Evolutionary conservation across 179 eudicot species (phyloP).

Genomic region (Silene vulgaris): DNA sequence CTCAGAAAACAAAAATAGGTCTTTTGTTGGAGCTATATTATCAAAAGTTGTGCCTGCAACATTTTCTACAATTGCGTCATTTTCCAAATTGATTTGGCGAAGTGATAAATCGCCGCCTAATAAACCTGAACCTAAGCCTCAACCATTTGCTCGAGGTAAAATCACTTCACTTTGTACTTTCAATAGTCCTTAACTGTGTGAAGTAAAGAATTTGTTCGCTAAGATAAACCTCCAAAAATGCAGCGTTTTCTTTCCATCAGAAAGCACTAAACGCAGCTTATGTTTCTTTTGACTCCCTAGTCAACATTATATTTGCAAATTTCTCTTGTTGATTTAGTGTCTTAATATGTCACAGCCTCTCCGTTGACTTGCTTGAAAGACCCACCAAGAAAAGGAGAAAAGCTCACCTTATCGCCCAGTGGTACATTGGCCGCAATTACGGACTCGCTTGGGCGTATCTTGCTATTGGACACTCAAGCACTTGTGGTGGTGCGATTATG

Average conservation of each 20-base stretch:
- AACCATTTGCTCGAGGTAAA: constrained; percentile 82
- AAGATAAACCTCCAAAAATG: background rate
- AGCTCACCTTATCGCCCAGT: constrained; percentile 89
- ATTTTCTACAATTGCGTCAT: constrained; percentile 79
- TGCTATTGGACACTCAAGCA: constrained; percentile 88
- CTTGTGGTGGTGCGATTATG: constrained; percentile 89
- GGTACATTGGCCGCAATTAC: constrained; percentile 99
- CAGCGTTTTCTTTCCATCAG: background rate
- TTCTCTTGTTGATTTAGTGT: constrained; percentile 13
- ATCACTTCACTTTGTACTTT: background rate
- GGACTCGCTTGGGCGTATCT: constrained; percentile 92
- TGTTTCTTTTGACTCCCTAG: no score
- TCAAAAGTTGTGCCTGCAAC: constrained; percentile 95
- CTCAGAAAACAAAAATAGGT: constrained; percentile 79
- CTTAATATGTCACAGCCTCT: constrained; percentile 52
- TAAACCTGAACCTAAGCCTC: constrained; percentile 70
- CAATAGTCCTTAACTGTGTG: background rate
- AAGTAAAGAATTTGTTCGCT: background rate
- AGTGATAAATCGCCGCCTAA: constrained; percentile 48
- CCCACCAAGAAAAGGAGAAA: constrained; percentile 90
- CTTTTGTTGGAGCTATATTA: constrained; percentile 84
- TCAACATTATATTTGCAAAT: no score
- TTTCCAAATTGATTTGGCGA: constrained; percentile 82
- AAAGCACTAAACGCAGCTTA: no score
- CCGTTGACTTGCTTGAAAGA: constrained; percentile 90